A percentile compares a stretch with the other conserved stretches of the same genome.
phyloP scores from a whole-genome alignment of 331 rosid genomes.

The Quercus tomentella region DNA sequence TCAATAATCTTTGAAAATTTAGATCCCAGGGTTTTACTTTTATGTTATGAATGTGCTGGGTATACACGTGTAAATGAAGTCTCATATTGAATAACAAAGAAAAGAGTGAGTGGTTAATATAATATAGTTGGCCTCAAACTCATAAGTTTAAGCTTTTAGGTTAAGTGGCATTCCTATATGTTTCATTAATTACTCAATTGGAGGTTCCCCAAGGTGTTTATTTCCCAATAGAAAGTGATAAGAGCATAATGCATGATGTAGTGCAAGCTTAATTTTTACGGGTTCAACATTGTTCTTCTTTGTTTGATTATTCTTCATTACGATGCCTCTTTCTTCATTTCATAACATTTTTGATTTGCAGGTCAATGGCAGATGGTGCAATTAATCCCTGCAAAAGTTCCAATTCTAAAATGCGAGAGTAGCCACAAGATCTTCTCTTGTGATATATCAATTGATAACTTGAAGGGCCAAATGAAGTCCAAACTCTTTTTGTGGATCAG shows the following conservation, averaged over 20 bases:
- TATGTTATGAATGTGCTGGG: not conserved
- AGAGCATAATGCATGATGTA: not conserved
- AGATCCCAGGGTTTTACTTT: slow-evolving; percentile 4
- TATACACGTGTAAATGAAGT: no score
- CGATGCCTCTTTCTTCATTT: not conserved
- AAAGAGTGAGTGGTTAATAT: no score
- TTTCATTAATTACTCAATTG: no score
- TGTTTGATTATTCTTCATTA: not conserved
- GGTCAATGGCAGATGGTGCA: slow-evolving; percentile 59
- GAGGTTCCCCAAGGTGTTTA: no score
- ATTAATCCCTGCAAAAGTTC: slow-evolving; percentile 70
- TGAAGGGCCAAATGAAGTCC: slow-evolving; percentile 73
- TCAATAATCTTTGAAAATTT: slow-evolving; percentile 1
- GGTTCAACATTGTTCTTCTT: not conserved
- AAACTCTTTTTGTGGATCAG: slow-evolving; percentile 67
- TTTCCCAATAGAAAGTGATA: not conserved
- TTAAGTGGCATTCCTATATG: no score
- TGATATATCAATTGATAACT: slow-evolving; percentile 84
- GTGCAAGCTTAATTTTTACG: not conserved
- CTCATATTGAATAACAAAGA: no score
- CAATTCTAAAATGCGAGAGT: slow-evolving; percentile 67
- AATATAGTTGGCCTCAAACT: no score
- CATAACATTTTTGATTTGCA: slow-evolving; percentile 30
- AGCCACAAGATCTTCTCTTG: slow-evolving; percentile 56
- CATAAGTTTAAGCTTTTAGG: no score